Conservation (phyloP, 1,284 basidiomycete genomes). For the Termitomyces sp. region DNA sequence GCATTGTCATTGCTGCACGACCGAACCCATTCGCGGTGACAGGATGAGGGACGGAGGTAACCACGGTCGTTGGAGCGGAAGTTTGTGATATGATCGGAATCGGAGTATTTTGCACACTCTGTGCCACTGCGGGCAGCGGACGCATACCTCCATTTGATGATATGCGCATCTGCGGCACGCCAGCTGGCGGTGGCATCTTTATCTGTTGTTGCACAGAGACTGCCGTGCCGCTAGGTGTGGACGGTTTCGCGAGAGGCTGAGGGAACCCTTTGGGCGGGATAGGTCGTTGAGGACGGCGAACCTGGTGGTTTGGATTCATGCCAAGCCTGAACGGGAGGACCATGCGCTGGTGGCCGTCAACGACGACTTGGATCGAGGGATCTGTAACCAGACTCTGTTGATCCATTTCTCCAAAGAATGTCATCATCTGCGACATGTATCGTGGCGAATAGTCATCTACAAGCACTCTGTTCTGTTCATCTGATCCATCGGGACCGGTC, state of each 20-base stretch:
- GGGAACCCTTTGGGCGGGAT: conserved; percentile 19
- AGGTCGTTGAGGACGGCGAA: conserved; percentile 31
- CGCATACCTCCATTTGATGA: conserved; percentile 52
- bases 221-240: conserved; percentile 32
- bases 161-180: conserved; percentile 50
- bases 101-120: conserved; percentile 15
- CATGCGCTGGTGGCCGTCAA: conserved; percentile 30
- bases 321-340: conserved; percentile 38
- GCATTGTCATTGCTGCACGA: conserved; percentile 39
- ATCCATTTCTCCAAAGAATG: conserved; percentile 30
- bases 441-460: conserved; percentile 67
- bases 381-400: conserved; percentile 31
- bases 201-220: conserved; percentile 50
- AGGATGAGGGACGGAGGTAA: conserved; percentile 28
- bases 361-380: conserved; percentile 24
- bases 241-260: conserved; percentile 15
- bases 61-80: conserved; percentile 28
- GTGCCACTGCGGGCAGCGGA: conserved; percentile 32
- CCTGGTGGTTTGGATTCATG: conserved; percentile 30
- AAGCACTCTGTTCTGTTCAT: conserved; percentile 63
- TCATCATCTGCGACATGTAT: conserved; percentile 55
- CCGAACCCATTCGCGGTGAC: conserved; percentile 31
- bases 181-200: conserved; percentile 46
- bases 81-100: conserved; percentile 22
- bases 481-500: conserved; percentile 53